Percentiles rank a stretch among this genome's conserved stretches.
Conservation (phyloP, 768 basidiomycete species). For the Strobilomyces echinocephalus region DNA sequence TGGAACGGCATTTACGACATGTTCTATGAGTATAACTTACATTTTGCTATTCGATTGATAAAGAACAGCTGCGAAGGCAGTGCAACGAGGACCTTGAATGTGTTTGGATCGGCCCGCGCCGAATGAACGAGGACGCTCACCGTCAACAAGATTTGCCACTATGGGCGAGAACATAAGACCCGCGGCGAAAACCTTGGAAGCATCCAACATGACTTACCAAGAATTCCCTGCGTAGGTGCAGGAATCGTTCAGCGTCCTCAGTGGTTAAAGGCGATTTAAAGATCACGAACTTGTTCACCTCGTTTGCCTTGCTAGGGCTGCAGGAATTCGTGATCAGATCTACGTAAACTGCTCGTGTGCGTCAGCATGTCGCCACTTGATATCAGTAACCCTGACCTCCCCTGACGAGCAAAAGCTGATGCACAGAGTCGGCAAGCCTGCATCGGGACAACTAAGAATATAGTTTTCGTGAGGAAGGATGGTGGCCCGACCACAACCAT, state of each 20-base stretch:
- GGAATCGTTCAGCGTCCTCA: neutral
- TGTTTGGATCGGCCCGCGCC: neutral
- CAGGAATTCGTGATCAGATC: slow-evolving; percentile 12
- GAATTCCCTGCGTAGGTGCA: slow-evolving; percentile 5
- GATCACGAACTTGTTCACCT: slow-evolving; percentile 11
- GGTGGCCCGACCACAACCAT: slow-evolving; percentile 14
- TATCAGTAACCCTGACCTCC: slow-evolving; percentile 11
- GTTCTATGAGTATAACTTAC: slow-evolving; percentile 5
- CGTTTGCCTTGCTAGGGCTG: too few species aligned
- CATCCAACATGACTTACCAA: slow-evolving; percentile 7
- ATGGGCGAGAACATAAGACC: neutral
- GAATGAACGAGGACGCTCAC: slow-evolving; percentile 2
- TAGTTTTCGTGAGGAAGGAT: neutral
- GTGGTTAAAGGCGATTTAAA: neutral
- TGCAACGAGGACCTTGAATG: slow-evolving; percentile 9
- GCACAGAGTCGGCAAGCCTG: slow-evolving; percentile 15
- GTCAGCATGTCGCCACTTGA: neutral
- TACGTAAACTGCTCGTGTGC: slow-evolving; percentile 4
- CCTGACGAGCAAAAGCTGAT: slow-evolving; percentile 15
- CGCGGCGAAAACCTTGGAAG: neutral
- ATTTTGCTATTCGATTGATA: slow-evolving; percentile 16
- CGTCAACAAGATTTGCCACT: slow-evolving; percentile 22
- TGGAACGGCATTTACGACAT: neutral
- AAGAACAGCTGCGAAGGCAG: slow-evolving; percentile 19
- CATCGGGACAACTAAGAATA: neutral